Evolutionary conservation across 768 basidiomycete genomes (phyloP).

Genomic region (Kwoniella newhampshirensis): DNA sequence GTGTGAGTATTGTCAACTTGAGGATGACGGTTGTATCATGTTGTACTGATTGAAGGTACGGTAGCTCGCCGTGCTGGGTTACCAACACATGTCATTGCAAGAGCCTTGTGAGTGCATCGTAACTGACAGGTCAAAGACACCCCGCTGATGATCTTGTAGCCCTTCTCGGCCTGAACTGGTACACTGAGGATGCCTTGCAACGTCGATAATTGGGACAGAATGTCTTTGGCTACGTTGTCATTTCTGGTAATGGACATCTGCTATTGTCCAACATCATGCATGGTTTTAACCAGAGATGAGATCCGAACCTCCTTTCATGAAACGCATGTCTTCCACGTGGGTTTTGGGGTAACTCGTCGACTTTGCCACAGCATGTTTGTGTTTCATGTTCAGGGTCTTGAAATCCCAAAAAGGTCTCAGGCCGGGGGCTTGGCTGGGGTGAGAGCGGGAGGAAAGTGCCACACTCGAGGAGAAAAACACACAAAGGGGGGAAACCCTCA

Average conservation of each 20-base stretch:
- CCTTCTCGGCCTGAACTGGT: conserved; percentile 53
- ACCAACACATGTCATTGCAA: conserved; percentile 74
- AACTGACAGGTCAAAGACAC: not conserved
- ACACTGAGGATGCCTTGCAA: conserved; percentile 44
- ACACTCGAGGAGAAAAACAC: too few species aligned
- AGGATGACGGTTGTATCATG: not conserved
- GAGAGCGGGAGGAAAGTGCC: not conserved
- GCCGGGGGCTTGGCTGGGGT: not conserved
- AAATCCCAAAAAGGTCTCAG: too few species aligned
- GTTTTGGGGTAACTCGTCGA: too few species aligned
- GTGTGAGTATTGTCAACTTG: conserved; percentile 57
- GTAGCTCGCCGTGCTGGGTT: conserved; percentile 76
- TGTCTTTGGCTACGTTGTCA: too few species aligned
- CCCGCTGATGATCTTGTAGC: conserved; percentile 21
- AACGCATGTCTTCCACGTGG: too few species aligned
- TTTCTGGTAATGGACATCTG: too few species aligned
- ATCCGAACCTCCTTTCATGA: too few species aligned
- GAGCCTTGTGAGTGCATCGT: conserved; percentile 61
- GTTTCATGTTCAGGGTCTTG: not conserved
- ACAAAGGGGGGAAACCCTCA: not conserved
- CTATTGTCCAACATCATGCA: not conserved
- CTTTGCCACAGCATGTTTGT: not conserved
- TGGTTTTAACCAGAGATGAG: not conserved
- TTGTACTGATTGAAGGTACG: not conserved
- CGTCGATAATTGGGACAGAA: conserved; percentile 14